These are phyloP conservation scores for Flagelloscypha sp. DNA, from an alignment of 768 basidiomycete species.

Conservation along the genomic window DNA sequence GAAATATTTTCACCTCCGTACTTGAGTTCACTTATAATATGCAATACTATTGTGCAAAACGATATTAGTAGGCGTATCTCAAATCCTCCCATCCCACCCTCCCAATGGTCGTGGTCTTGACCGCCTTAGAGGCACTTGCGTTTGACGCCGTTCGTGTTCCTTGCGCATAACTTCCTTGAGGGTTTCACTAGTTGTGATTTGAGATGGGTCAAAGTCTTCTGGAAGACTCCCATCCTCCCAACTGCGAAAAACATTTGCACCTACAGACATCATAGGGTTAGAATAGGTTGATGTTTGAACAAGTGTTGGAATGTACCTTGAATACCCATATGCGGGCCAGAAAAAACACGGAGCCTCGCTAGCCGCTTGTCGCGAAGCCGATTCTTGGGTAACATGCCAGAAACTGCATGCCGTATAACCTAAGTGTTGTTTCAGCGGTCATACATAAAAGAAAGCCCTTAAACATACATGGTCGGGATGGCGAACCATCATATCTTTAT, in stretches of 20 bases:
- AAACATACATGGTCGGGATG: slow-evolving; percentile 81
- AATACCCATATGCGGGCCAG: slow-evolving; percentile 68
- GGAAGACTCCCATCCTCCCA: slow-evolving; percentile 78
- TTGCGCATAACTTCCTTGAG: background rate
- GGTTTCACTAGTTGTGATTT: background rate
- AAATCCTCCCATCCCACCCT: too few relatives aligned
- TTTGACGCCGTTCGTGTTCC: too few relatives aligned
- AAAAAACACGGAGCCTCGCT: slow-evolving; percentile 83
- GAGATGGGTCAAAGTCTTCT: slow-evolving; percentile 31
- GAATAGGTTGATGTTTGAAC: too few relatives aligned
- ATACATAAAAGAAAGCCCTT: slow-evolving; percentile 1
- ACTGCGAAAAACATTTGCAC: slow-evolving; percentile 68
- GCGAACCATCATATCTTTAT: slow-evolving; percentile 71
- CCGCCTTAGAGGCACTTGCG: too few relatives aligned
- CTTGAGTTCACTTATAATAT: too few relatives aligned
- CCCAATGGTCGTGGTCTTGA: too few relatives aligned
- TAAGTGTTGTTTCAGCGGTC: slow-evolving; percentile 22
- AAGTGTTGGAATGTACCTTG: too few relatives aligned
- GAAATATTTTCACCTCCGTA: too few relatives aligned
- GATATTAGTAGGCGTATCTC: too few relatives aligned
- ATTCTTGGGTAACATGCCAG: slow-evolving; percentile 99
- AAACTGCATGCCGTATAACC: slow-evolving; percentile 94
- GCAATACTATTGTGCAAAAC: too few relatives aligned
- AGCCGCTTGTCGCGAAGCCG: slow-evolving; percentile 84
- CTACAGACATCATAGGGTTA: too few relatives aligned